A percentile compares a stretch with the other conserved stretches of the same genome.
These are phyloP conservation scores for Pestalotiopsis sp. DNA, from an alignment of 2,329 filamentous ascomycete genomes.

Conservation along the genomic window DNA sequence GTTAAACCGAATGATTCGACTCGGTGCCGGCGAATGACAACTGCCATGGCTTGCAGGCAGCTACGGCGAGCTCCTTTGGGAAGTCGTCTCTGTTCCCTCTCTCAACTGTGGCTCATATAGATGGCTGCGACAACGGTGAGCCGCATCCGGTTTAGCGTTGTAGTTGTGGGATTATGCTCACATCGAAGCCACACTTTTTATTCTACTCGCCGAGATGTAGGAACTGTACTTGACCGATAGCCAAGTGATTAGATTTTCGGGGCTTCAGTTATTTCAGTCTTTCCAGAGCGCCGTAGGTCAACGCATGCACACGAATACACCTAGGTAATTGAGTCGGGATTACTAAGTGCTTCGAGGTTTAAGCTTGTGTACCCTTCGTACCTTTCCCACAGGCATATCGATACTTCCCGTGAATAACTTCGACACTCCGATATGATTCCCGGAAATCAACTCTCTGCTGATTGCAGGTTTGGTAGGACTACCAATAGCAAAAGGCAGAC, in stretches of 20 bases:
- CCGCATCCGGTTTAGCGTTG: slow-evolving; percentile 30
- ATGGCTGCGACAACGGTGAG: slow-evolving; percentile 30
- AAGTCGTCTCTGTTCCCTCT: neutral
- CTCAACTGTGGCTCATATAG: neutral
- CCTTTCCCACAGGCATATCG: neutral
- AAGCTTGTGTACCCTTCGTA: neutral
- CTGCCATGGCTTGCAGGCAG: neutral
- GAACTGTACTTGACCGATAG: neutral
- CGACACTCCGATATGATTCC: neutral
- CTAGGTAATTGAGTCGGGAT: too few relatives aligned
- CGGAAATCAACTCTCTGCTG: neutral
- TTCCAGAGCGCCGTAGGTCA: too few relatives aligned
- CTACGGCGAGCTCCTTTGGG: neutral
- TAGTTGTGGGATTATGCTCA: neutral
- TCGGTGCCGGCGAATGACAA: neutral
- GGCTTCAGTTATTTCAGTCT: too few relatives aligned
- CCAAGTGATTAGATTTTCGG: too few relatives aligned
- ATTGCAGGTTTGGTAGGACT: too few relatives aligned
- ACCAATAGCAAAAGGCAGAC: too few relatives aligned
- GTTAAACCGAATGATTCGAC: neutral
- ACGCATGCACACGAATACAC: too few relatives aligned
- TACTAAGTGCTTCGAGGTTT: too few relatives aligned
- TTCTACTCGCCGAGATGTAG: neutral
- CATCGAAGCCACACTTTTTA: neutral
- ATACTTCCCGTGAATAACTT: neutral